phyloP scores from a whole-genome alignment of 257 asterid species.

The Plectranthus barbatus region DNA sequence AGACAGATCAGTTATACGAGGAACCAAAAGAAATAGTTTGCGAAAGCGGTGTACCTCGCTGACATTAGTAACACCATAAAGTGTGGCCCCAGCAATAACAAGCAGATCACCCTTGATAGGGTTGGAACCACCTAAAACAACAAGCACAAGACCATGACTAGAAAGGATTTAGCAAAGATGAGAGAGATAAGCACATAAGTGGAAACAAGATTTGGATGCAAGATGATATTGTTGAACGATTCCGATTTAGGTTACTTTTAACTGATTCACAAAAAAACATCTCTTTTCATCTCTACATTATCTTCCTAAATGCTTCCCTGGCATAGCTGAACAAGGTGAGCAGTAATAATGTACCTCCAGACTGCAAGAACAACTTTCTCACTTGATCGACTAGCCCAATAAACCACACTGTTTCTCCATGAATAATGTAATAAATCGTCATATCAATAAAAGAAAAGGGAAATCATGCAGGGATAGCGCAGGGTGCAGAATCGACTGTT shows the following conservation, averaged over 20 bases:
- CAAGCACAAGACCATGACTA: constrained; percentile 3
- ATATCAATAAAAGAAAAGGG: neutral
- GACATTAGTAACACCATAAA: constrained; percentile 81
- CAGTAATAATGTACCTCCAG: neutral
- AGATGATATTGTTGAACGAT: neutral
- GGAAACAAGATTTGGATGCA: neutral
- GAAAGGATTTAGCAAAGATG: neutral
- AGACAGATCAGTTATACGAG: neutral
- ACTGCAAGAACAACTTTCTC: too few species aligned
- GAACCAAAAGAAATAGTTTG: neutral
- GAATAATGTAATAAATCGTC: neutral
- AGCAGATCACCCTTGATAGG: constrained; percentile 78
- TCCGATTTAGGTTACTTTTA: neutral
- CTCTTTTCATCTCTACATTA: neutral
- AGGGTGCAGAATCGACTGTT: neutral
- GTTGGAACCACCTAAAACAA: constrained; percentile 61
- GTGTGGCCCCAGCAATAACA: constrained; percentile 80
- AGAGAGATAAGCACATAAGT: neutral
- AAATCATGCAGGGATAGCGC: neutral
- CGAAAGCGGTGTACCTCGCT: constrained; percentile 52
- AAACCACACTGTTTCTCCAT: neutral
- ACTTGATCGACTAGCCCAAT: neutral
- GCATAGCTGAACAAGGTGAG: neutral
- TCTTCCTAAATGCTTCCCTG: neutral
- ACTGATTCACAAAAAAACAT: neutral